A percentile compares a stretch with the other conserved stretches of the same genome.
Conservation (phyloP, 345 rosid species). For the Firmiana major region DNA sequence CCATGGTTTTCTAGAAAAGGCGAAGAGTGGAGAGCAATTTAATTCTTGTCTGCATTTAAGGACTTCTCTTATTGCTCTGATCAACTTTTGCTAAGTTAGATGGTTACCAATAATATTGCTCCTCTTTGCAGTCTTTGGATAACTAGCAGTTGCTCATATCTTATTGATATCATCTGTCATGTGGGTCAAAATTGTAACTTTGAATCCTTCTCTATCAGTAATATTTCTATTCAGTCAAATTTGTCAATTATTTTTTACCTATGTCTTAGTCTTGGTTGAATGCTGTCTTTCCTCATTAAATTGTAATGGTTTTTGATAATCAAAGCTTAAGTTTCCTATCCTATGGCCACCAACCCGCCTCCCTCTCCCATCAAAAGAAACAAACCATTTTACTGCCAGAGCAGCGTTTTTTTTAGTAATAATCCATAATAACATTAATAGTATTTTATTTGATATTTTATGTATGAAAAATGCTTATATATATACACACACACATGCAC, state of each 20-base stretch:
- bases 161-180: not conserved
- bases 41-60: not conserved
- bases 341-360: no score
- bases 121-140: not conserved
- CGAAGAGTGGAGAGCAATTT: not conserved
- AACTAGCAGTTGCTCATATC: not conserved
- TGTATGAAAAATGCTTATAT: not conserved
- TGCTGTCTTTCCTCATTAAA: not conserved
- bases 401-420: no score
- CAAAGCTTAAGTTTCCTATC: no score
- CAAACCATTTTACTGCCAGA: no score
- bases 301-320: no score
- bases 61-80: not conserved
- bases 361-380: no score
- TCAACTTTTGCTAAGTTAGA: not conserved
- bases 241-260: not conserved
- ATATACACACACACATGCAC: no score
- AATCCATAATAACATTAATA: not conserved
- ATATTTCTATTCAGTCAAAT: not conserved
- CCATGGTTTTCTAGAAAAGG: not conserved
- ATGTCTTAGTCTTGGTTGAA: not conserved
- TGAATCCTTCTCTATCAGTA: not conserved
- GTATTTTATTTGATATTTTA: not conserved
- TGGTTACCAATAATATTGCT: not conserved
- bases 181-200: not conserved